Conservation (phyloP, 495 filamentous ascomycete genomes). For the Aspergillus conjunctus region DNA sequence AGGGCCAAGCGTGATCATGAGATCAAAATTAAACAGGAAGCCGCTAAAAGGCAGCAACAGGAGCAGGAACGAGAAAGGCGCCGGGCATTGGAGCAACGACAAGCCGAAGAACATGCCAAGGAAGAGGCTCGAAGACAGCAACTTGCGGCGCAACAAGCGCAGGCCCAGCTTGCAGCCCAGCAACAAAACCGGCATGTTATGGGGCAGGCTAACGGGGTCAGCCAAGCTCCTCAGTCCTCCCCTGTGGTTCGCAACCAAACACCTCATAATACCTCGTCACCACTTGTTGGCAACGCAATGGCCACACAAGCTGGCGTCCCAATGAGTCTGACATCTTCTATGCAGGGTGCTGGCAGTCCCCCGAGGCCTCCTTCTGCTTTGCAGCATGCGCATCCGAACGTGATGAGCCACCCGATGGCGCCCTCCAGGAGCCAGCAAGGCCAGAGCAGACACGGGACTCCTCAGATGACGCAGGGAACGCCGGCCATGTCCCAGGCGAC, state of each 20-base stretch:
- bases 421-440: conserved; percentile 80
- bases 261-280: conserved; percentile 76
- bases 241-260: conserved; percentile 79
- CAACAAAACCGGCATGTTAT: conserved; percentile 49
- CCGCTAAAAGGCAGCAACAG: conserved; percentile 51
- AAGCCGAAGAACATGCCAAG: conserved; percentile 52
- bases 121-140: conserved; percentile 49
- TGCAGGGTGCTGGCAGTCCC: conserved; percentile 72
- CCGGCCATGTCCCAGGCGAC: conserved; percentile 76
- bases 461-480: conserved; percentile 76
- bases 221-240: conserved; percentile 73
- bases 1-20: conserved; percentile 63
- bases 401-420: conserved; percentile 72
- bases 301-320: conserved; percentile 59
- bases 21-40: conserved; percentile 60
- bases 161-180: conserved; percentile 51
- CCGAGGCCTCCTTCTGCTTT: conserved; percentile 74
- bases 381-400: conserved; percentile 68
- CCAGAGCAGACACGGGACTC: conserved; percentile 73
- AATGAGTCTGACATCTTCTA: conserved; percentile 79
- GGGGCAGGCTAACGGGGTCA: conserved; percentile 60
- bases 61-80: conserved; percentile 49
- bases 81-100: conserved; percentile 46
- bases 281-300: conserved; percentile 62
- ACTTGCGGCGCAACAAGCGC: conserved; percentile 51